These are phyloP conservation scores for Carex myosuroides DNA, from an alignment of 176 grass and related monocot species.

Conservation along the genomic window DNA sequence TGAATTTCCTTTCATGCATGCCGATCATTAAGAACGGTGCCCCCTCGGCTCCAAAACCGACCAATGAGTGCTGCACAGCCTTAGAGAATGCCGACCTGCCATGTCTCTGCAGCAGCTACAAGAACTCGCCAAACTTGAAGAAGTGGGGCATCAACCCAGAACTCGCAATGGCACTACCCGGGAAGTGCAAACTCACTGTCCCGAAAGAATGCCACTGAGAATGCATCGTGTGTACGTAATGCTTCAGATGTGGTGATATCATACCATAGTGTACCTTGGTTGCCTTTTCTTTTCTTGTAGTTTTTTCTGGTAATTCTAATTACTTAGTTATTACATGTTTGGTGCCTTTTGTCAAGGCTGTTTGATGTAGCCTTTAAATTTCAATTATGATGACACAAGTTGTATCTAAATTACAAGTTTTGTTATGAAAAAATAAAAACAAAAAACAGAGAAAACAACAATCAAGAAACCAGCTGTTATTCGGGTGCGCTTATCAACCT, in stretches of 20 bases:
- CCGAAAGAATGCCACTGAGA: background rate
- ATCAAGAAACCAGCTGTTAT: too few relatives aligned
- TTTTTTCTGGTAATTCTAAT: too few relatives aligned
- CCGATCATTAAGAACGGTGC: background rate
- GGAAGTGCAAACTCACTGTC: slow-evolving; percentile 14
- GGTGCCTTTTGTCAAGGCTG: too few relatives aligned
- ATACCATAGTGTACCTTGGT: background rate
- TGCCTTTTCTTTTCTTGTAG: background rate
- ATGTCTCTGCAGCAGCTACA: slow-evolving; percentile 30
- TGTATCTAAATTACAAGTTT: too few relatives aligned
- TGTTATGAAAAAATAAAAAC: too few relatives aligned
- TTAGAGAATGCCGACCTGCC: slow-evolving; percentile 23
- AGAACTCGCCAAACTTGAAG: slow-evolving; percentile 4
- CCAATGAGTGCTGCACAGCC: slow-evolving; percentile 19
- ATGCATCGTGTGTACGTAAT: background rate
- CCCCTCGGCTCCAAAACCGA: background rate
- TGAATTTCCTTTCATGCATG: background rate
- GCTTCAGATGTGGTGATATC: background rate
- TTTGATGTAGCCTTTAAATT: too few relatives aligned
- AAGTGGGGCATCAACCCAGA: slow-evolving; percentile 17
- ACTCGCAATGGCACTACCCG: slow-evolving; percentile 21
- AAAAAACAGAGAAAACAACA: too few relatives aligned
- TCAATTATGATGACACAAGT: too few relatives aligned
- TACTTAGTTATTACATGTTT: too few relatives aligned
- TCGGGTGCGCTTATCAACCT: too few relatives aligned